Conservation (phyloP, 2,329 filamentous ascomycete species). For the Aspergillus chevalieri region DNA sequence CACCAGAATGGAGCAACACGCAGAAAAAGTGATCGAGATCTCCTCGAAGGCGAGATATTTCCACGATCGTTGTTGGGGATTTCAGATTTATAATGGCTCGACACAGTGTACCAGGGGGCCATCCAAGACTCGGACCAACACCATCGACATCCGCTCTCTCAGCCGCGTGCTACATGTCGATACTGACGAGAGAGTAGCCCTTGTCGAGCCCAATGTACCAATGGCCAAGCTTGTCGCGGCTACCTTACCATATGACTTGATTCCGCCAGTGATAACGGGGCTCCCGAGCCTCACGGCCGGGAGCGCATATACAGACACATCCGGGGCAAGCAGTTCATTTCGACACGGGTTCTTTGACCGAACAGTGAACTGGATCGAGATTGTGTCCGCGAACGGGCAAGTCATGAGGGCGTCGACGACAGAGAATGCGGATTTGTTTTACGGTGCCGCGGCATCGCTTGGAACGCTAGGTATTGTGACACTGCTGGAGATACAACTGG, state of each 20-base stretch:
- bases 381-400: conserved; percentile 54
- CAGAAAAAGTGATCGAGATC: conserved; percentile 6
- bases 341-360: conserved; percentile 59
- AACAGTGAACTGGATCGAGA: conserved; percentile 55
- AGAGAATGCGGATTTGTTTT: conserved; percentile 50
- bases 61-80: conserved; percentile 49
- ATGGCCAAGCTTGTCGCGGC: conserved; percentile 59
- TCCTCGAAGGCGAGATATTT: conserved; percentile 26
- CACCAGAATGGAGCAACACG: not conserved
- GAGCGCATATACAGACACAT: conserved; percentile 59
- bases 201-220: conserved; percentile 63
- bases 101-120: conserved; percentile 65
- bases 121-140: conserved; percentile 35
- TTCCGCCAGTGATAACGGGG: conserved; percentile 63
- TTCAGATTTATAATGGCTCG: conserved; percentile 67
- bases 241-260: conserved; percentile 48
- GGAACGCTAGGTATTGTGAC: conserved; percentile 57
- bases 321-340: conserved; percentile 61
- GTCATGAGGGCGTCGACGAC: conserved; percentile 41
- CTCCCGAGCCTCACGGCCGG: conserved; percentile 63
- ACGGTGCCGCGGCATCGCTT: conserved; percentile 52
- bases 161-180: conserved; percentile 58
- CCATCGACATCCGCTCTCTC: conserved; percentile 61
- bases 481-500: conserved; percentile 52
- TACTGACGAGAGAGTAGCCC: conserved; percentile 43